These are phyloP conservation scores for Teratosphaeria viscida DNA, from an alignment of 2,329 filamentous ascomycete species.

Conservation along the genomic window DNA sequence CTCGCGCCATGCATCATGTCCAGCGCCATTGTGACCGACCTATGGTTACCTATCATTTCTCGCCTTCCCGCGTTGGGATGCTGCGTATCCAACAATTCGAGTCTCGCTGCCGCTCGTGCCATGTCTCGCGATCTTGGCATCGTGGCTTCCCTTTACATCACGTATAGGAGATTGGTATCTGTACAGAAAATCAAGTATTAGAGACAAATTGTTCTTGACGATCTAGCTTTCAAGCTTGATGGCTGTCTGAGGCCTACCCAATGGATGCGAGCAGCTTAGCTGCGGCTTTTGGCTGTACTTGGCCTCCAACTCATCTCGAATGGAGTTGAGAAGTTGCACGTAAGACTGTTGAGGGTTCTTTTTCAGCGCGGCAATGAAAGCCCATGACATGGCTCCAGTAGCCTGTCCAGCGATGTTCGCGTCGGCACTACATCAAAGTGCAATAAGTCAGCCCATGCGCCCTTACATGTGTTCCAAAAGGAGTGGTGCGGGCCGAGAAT, in stretches of 20 bases:
- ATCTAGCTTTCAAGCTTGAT: not conserved
- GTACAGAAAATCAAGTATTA: not conserved
- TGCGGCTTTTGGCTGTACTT: slow-evolving; percentile 95
- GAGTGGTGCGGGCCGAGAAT: not conserved
- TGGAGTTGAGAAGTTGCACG: slow-evolving; percentile 87
- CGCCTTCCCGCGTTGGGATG: not conserved
- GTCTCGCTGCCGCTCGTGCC: not conserved
- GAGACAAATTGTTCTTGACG: not conserved
- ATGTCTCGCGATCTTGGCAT: not conserved
- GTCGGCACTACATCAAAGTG: slow-evolving; percentile 55
- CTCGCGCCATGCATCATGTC: not conserved
- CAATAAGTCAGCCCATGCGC: slow-evolving; percentile 7
- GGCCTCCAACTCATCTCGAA: slow-evolving; percentile 74
- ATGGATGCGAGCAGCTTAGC: slow-evolving; percentile 86
- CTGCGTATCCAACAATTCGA: not conserved
- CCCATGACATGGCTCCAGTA: slow-evolving; percentile 96
- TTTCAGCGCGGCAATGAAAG: slow-evolving; percentile 83
- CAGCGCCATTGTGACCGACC: not conserved
- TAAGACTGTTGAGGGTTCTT: slow-evolving; percentile 95
- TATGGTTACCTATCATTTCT: not conserved
- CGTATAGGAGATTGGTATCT: slow-evolving; percentile 36
- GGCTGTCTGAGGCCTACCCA: slow-evolving; percentile 54
- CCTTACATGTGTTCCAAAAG: not conserved
- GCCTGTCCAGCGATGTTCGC: slow-evolving; percentile 79
- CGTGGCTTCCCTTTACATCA: slow-evolving; percentile 26